These are phyloP conservation scores for Colletotrichum higginsianum DNA, from an alignment of 2,329 filamentous ascomycete genomes.

Conservation along the genomic window DNA sequence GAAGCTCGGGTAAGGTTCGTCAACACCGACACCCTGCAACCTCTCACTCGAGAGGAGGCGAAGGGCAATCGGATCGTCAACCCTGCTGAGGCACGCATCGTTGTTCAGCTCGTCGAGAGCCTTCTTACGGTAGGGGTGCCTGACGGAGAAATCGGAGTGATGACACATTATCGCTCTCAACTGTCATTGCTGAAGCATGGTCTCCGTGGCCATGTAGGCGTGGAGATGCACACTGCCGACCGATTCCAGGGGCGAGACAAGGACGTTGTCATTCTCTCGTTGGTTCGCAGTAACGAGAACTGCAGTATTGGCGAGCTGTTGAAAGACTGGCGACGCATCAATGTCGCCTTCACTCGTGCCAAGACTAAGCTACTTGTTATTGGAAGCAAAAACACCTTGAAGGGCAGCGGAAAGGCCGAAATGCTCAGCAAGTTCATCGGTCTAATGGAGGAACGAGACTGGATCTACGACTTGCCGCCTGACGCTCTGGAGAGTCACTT, in stretches of 20 bases:
- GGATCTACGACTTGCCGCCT: constrained; percentile 81
- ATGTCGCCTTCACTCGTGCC: constrained; percentile 94
- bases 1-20: constrained; percentile 85
- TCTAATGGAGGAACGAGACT: constrained; percentile 83
- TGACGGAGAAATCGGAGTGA: constrained; percentile 86
- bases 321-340: constrained; percentile 92
- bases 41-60: constrained; percentile 77
- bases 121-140: constrained; percentile 84
- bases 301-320: constrained; percentile 91
- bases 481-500: constrained; percentile 77
- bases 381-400: constrained; percentile 85
- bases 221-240: constrained; percentile 98
- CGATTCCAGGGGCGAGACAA: constrained; percentile 98
- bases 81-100: constrained; percentile 82
- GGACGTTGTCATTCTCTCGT: constrained; percentile 87
- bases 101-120: constrained; percentile 84
- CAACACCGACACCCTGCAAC: constrained; percentile 85
- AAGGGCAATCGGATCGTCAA: constrained; percentile 92
- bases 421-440: constrained; percentile 83
- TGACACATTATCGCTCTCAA: constrained; percentile 97
- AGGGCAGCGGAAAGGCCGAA: constrained; percentile 78
- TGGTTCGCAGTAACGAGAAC: constrained; percentile 88
- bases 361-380: constrained; percentile 93
- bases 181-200: constrained; percentile 84
- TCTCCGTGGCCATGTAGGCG: constrained; percentile 71